Evolutionary conservation across 352 stramenopile species (phyloP), one percentile per base, ranked within the genome.

Genomic region (Phytophthora boehmeriae): DNA sequence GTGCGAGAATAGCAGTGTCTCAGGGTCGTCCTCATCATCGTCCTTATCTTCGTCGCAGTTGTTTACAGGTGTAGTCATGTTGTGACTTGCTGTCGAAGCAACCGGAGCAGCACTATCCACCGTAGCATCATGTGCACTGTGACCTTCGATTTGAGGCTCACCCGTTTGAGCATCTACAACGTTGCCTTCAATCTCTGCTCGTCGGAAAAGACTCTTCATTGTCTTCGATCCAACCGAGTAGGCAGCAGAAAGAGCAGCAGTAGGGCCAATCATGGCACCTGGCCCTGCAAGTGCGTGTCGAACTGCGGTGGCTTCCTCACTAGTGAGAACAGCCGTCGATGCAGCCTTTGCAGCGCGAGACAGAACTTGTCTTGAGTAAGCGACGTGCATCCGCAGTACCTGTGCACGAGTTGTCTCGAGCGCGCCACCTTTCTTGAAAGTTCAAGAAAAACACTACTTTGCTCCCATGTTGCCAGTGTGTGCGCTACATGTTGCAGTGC

Each of bases 151-250:
- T 11, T 66, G 25, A 30, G 25, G 25, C 25, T 30, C 25, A 30
- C 3, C 25, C 25, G 25, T 6, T 30, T 30, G 48, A 30, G 28
- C 23, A 10, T 64, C 25, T 23, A 22, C 48, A 47, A 23, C 22
- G 22, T 66, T 63, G 56, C 42, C 70, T 27, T 68, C 51, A 32
- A 54, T 65, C 32, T 75, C 54, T 55, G 47, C 57, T 60, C 68
- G 64, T 9, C 52, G 76, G 34, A 93, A 90, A 34, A 93, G 48
- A 38, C 68, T 92, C 44, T 80, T 83, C 58, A 93, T 76, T 8
- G 84, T 91, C 53, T 87, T 87, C 1, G 80, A 90, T 19, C 84
- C 84, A 1, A 86, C 81, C 6, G 82, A 90, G 63, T 92, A 93
- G 8, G 80, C 84, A 4, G 82, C 84, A 5, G 78, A 83, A 11